phyloP scores from a whole-genome alignment of 768 basidiomycete species.

The Strobilomyces confusus region DNA sequence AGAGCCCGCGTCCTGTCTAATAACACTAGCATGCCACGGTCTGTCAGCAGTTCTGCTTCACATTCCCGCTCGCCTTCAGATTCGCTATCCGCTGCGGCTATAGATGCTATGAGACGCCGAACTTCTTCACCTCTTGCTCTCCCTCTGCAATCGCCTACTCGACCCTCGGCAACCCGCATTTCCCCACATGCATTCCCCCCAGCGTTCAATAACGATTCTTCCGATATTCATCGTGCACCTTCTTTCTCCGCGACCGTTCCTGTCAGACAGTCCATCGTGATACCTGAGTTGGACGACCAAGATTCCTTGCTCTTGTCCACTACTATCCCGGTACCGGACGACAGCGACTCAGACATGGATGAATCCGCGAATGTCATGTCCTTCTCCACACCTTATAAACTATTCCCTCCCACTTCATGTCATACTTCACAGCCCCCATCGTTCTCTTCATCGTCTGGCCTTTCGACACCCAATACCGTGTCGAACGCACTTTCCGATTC shows the following conservation, averaged over 20 bases:
- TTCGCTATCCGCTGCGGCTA: slow-evolving; percentile 15
- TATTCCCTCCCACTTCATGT: slow-evolving; percentile 38
- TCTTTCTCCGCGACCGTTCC: slow-evolving; percentile 28
- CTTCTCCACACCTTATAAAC: slow-evolving; percentile 65
- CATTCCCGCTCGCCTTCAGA: slow-evolving; percentile 48
- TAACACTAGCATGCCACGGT: slow-evolving; percentile 37
- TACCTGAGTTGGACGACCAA: slow-evolving; percentile 43
- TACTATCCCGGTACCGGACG: slow-evolving; percentile 70
- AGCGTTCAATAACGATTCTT: slow-evolving; percentile 28
- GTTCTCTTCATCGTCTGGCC: slow-evolving; percentile 50
- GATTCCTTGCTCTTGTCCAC: slow-evolving; percentile 69
- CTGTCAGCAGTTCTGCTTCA: slow-evolving; percentile 38
- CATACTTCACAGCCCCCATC: slow-evolving; percentile 43
- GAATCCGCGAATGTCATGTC: slow-evolving; percentile 60
- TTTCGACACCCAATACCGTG: slow-evolving; percentile 44
- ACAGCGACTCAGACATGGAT: slow-evolving; percentile 64
- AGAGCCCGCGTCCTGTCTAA: slow-evolving; percentile 40
- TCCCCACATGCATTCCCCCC: slow-evolving; percentile 37
- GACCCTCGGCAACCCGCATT: slow-evolving; percentile 36
- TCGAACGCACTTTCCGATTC: slow-evolving; percentile 64
- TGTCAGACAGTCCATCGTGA: slow-evolving; percentile 42
- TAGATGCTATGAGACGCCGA: slow-evolving; percentile 36
- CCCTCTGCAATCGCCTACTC: slow-evolving; percentile 28
- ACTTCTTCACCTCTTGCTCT: slow-evolving; percentile 48
- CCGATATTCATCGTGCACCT: slow-evolving; percentile 15